These are phyloP conservation scores for Aechmea fasciata DNA, from an alignment of 176 grass and related monocot species.

Conservation along the genomic window DNA sequence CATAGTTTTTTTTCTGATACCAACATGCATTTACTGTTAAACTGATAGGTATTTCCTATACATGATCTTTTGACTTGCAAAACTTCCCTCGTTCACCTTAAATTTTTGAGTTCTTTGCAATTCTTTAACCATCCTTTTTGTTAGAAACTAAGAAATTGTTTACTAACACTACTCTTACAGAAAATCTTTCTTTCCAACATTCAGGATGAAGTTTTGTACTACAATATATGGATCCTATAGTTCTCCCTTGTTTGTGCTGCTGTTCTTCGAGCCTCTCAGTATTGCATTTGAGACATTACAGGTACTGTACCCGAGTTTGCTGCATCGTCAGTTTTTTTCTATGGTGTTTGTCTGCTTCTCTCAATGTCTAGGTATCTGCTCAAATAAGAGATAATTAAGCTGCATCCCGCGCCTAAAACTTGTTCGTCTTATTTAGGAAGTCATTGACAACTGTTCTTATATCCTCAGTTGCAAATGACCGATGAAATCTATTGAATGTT, in stretches of 20 bases:
- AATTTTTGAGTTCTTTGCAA: neutral
- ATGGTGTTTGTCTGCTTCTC: too few species aligned
- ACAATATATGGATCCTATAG: conserved; percentile 54
- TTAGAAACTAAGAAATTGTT: conserved; percentile 14
- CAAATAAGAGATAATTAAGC: too few species aligned
- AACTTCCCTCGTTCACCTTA: neutral
- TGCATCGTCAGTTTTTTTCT: neutral
- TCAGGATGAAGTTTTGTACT: conserved; percentile 83
- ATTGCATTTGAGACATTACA: conserved; percentile 89
- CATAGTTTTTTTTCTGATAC: neutral
- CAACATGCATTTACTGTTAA: neutral
- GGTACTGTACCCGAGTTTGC: conserved; percentile 46
- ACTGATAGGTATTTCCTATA: neutral
- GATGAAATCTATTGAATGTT: neutral
- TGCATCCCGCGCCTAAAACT: too few species aligned
- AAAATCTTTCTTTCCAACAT: conserved; percentile 5
- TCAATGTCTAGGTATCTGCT: too few species aligned
- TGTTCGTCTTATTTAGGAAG: too few species aligned
- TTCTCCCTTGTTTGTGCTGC: conserved; percentile 82
- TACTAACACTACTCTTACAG: conserved; percentile 9
- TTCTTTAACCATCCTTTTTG: neutral
- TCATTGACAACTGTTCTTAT: neutral
- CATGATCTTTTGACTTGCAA: neutral
- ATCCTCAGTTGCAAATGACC: neutral
- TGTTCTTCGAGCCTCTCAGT: conserved; percentile 93